Conservation (phyloP, 441 rosid genomes). For the Populus tomentosa region DNA sequence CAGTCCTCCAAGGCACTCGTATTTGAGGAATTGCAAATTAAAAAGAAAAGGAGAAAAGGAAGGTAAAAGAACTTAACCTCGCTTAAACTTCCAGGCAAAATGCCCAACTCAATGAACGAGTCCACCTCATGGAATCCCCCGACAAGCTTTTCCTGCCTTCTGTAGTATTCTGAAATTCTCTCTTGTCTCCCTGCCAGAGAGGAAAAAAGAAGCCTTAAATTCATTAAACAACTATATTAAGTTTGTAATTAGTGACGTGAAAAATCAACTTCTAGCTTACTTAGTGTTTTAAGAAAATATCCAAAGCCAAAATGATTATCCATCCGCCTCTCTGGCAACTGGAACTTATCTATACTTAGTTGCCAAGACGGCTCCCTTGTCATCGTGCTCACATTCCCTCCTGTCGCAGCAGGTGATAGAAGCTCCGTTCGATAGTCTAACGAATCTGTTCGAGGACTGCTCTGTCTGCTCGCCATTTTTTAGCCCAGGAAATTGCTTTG, state of each 20-base stretch:
- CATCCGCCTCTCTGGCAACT: constrained; percentile 17
- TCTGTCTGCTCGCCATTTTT: constrained; percentile 16
- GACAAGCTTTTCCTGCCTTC: constrained; percentile 43
- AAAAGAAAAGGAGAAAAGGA: not conserved
- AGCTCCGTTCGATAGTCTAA: constrained; percentile 37
- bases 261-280: not conserved
- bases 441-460: constrained; percentile 33
- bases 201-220: too few species aligned
- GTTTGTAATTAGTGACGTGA: too few species aligned
- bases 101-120: constrained; percentile 39
- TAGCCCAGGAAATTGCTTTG: not conserved
- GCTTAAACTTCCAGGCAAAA: constrained; percentile 30
- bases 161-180: constrained; percentile 42
- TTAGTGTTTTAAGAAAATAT: not conserved
- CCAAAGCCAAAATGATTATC: constrained; percentile 18
- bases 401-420: constrained; percentile 31
- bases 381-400: not conserved
- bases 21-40: not conserved
- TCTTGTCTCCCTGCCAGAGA: constrained; percentile 28
- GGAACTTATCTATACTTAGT: constrained; percentile 29
- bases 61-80: constrained; percentile 26
- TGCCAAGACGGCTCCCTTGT: constrained; percentile 33
- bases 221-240: too few species aligned
- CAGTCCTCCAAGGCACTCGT: not conserved
- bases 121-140: constrained; percentile 44